These are phyloP conservation scores for Pleurotus tuoliensis DNA, from an alignment of 768 basidiomycete genomes.

Conservation along the genomic window DNA sequence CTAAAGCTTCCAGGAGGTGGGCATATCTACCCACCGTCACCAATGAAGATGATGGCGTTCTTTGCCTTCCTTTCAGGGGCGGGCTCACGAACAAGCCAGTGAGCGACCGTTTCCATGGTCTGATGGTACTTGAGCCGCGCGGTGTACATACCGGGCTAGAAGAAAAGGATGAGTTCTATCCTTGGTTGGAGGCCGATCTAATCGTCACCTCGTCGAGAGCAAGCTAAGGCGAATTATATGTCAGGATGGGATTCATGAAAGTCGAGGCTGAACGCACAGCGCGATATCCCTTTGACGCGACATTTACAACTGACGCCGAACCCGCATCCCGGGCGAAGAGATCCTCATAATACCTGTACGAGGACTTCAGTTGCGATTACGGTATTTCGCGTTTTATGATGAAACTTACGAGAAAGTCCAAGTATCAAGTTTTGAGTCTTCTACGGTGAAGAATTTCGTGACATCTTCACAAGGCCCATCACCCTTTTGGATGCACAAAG, in stretches of 20 bases:
- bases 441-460: slow-evolving; percentile 30
- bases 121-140: slow-evolving; percentile 35
- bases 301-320: slow-evolving; percentile 30
- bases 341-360: slow-evolving; percentile 37
- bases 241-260: slow-evolving; percentile 1
- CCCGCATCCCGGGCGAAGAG: slow-evolving; percentile 36
- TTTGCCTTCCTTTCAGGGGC: slow-evolving; percentile 32
- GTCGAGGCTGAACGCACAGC: slow-evolving; percentile 24
- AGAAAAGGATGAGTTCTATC: background rate
- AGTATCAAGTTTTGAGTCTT: slow-evolving; percentile 30
- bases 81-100: slow-evolving; percentile 36
- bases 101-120: slow-evolving; percentile 29
- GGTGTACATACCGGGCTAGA: slow-evolving; percentile 33
- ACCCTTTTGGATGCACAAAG: slow-evolving; percentile 32
- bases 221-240: background rate
- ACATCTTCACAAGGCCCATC: slow-evolving; percentile 30
- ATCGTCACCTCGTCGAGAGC: background rate
- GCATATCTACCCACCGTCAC: slow-evolving; percentile 30
- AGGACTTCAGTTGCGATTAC: background rate
- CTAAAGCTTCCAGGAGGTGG: background rate
- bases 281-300: slow-evolving; percentile 39
- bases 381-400: background rate
- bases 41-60: slow-evolving; percentile 43
- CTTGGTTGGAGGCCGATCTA: background rate
- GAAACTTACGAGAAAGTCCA: slow-evolving; percentile 35